phyloP scores from a whole-genome alignment of 108 stramenopile genomes.

The Nitzschia palea region DNA sequence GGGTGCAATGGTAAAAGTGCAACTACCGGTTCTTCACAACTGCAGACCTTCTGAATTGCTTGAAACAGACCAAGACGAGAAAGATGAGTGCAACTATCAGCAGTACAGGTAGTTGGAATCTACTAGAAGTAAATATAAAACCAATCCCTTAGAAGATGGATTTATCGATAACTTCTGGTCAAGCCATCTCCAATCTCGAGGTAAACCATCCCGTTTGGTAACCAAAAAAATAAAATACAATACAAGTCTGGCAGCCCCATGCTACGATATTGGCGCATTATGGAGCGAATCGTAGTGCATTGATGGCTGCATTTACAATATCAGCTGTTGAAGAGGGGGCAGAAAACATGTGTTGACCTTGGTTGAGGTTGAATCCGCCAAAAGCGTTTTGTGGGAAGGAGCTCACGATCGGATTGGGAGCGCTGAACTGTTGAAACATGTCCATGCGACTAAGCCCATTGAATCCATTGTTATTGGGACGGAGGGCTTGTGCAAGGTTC shows the following conservation, averaged over 20 bases:
- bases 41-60: no score
- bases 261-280: no score
- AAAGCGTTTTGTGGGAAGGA: neutral
- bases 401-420: slow-evolving; percentile 6
- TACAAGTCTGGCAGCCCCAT: neutral
- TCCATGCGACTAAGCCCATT: slow-evolving; percentile 5
- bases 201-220: no score
- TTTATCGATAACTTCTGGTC: no score
- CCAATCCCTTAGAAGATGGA: no score
- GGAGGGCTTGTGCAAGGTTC: slow-evolving; percentile 13
- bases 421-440: slow-evolving; percentile 12
- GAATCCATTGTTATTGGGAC: neutral
- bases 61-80: no score
- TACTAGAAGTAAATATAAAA: no score
- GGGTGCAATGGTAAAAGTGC: no score
- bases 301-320: slow-evolving; percentile 56
- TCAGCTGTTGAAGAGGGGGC: slow-evolving; percentile 36
- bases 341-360: neutral
- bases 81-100: no score
- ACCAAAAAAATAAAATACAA: neutral
- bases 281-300: slow-evolving; percentile 31
- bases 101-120: no score
- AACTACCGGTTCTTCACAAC: no score
- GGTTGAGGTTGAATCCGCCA: neutral
- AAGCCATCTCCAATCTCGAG: no score